phyloP scores from a whole-genome alignment of 2,329 filamentous ascomycete genomes.

The Colletotrichum ledebouriae region DNA sequence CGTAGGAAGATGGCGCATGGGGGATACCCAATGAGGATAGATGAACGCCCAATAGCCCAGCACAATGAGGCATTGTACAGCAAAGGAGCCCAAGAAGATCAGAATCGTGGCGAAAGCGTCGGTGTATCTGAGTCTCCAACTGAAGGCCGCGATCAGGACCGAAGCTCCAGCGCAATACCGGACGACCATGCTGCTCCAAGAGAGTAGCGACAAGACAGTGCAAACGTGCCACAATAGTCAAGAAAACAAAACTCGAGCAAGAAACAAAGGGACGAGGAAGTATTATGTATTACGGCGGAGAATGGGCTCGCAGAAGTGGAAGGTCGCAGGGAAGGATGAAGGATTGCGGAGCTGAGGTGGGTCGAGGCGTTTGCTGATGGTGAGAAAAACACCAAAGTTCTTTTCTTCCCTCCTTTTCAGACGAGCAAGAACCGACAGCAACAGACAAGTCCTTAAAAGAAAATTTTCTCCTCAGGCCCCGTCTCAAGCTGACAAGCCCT shows the following conservation, averaged over 20 bases:
- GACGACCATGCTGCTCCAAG: conserved; percentile 2
- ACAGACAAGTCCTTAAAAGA: not conserved
- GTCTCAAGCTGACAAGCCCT: too few relatives aligned
- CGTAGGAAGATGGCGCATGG: conserved; percentile 51
- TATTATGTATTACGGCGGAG: too few relatives aligned
- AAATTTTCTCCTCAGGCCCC: not conserved
- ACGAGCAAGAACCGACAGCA: not conserved
- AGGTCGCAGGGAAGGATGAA: too few relatives aligned
- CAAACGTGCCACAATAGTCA: not conserved
- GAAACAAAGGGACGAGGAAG: too few relatives aligned
- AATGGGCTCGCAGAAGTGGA: too few relatives aligned
- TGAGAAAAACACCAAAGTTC: not conserved
- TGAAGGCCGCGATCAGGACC: conserved; percentile 12
- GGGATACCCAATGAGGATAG: conserved; percentile 49
- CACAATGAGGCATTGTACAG: conserved; percentile 41
- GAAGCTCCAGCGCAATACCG: not conserved
- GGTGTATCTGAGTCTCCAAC: conserved; percentile 4
- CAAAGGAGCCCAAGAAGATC: not conserved
- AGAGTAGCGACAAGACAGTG: not conserved
- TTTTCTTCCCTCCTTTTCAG: not conserved
- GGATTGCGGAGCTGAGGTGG: not conserved
- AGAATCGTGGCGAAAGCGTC: not conserved
- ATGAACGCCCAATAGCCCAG: conserved; percentile 55
- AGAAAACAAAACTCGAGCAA: not conserved
- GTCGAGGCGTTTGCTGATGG: not conserved